Conservation (phyloP, 2,329 filamentous ascomycete genomes). For the Teratosphaeria gauchensis region DNA sequence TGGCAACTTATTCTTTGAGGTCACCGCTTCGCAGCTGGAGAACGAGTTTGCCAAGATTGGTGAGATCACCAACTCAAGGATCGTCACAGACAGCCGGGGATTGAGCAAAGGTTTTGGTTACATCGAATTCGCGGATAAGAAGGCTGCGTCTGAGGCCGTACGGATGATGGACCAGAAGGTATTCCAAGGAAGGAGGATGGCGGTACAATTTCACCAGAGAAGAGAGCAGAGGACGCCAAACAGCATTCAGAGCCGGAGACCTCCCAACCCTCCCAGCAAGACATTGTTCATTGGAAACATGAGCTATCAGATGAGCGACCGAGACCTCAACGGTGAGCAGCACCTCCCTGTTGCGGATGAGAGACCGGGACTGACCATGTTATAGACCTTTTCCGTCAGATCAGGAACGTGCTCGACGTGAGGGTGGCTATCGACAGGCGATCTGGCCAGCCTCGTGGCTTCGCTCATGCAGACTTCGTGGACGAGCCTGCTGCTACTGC, state of each 20-base stretch:
- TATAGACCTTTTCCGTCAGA: slow-evolving; percentile 56
- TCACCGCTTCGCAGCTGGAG: slow-evolving; percentile 50
- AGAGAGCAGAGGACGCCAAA: background rate
- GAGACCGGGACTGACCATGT: background rate
- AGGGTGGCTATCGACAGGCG: slow-evolving; percentile 73
- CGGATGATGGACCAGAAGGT: slow-evolving; percentile 49
- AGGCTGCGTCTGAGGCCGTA: slow-evolving; percentile 48
- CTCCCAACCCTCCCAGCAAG: slow-evolving; percentile 43
- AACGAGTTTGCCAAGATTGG: slow-evolving; percentile 52
- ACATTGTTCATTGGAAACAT: slow-evolving; percentile 80
- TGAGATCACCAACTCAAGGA: slow-evolving; percentile 40
- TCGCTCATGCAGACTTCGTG: slow-evolving; percentile 73
- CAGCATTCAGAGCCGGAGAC: background rate
- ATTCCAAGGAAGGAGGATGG: slow-evolving; percentile 54
- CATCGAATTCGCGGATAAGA: slow-evolving; percentile 47
- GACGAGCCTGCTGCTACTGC: slow-evolving; percentile 55
- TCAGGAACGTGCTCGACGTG: slow-evolving; percentile 63
- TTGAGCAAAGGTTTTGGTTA: slow-evolving; percentile 65
- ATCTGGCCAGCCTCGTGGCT: slow-evolving; percentile 72
- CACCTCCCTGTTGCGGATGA: background rate
- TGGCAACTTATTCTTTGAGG: slow-evolving; percentile 62
- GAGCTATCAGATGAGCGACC: slow-evolving; percentile 75
- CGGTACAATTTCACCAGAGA: slow-evolving; percentile 50
- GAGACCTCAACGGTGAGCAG: slow-evolving; percentile 55
- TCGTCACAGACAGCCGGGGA: slow-evolving; percentile 53